Evolutionary conservation across 805 yeast genomes (phyloP).

Genomic region (Kluyveromyces dobzhanskii): DNA sequence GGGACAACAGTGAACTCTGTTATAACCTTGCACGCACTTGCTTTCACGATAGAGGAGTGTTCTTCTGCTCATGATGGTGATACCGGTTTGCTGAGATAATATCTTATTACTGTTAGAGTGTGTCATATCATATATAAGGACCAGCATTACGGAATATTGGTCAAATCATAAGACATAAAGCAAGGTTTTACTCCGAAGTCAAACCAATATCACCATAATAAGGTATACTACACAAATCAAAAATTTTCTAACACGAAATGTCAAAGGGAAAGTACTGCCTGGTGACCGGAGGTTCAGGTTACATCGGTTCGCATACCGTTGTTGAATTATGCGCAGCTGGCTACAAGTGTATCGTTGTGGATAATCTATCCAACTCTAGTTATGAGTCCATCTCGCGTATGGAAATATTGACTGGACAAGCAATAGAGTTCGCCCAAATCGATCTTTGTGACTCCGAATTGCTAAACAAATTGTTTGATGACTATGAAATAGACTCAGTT

Average conservation of each 20-base stretch:
- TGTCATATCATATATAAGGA: too few relatives aligned
- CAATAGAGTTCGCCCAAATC: constrained; percentile 47
- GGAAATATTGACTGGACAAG: constrained; percentile 40
- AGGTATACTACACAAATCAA: too few relatives aligned
- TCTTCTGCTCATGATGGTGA: too few relatives aligned
- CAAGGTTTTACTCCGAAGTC: too few relatives aligned
- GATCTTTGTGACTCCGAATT: constrained; percentile 48
- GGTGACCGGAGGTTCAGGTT: constrained; percentile 84
- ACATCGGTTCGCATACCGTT: constrained; percentile 77
- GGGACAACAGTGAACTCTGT: too few relatives aligned
- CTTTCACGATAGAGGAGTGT: too few relatives aligned
- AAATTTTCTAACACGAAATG: neutral
- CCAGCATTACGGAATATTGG: too few relatives aligned
- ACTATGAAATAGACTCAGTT: constrained; percentile 46
- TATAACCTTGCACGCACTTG: too few relatives aligned
- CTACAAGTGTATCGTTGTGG: constrained; percentile 63
- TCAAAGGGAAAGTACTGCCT: constrained; percentile 34
- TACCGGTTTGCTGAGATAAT: too few relatives aligned
- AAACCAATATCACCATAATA: too few relatives aligned
- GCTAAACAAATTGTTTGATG: constrained; percentile 40
- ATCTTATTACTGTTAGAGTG: too few relatives aligned
- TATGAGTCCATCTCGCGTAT: constrained; percentile 57
- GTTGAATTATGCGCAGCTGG: constrained; percentile 55
- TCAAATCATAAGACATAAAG: too few relatives aligned
- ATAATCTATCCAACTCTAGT: constrained; percentile 59